Evolutionary conservation across 345 rosid genomes (phyloP).

Genomic region (Eucalyptus urophylla): DNA sequence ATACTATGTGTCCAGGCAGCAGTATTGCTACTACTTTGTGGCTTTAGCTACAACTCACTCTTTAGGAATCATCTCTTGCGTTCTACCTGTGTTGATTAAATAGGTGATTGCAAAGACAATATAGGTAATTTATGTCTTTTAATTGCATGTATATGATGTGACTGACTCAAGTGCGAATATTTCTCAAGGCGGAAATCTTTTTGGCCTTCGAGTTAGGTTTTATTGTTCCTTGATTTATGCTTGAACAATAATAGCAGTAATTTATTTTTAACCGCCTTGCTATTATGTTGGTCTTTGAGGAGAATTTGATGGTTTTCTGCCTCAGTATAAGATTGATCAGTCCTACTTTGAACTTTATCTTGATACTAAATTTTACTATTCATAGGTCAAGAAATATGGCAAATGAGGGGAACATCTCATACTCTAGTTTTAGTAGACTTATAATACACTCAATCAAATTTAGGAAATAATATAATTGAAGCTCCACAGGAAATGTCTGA

Average conservation of each 20-base stretch:
- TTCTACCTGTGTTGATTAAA: background rate
- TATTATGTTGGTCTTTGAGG: background rate
- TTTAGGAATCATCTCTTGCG: background rate
- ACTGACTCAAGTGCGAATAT: background rate
- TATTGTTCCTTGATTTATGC: background rate
- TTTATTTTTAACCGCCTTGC: background rate
- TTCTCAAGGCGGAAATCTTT: background rate
- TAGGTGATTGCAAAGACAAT: background rate
- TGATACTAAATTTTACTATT: background rate
- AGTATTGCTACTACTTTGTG: too few species aligned
- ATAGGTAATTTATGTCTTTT: too few species aligned
- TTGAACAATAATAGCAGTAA: background rate
- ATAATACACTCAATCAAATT: background rate
- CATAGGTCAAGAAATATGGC: background rate
- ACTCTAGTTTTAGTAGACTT: background rate
- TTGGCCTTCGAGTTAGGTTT: background rate
- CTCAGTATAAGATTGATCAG: background rate
- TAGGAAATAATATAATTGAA: background rate
- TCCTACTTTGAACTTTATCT: background rate
- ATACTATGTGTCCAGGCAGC: too few species aligned
- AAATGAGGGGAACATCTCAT: background rate
- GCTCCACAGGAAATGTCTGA: too few species aligned
- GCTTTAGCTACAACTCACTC: too few species aligned
- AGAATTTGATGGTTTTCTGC: background rate
- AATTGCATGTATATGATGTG: background rate